Conservation (phyloP, 2,329 filamentous ascomycete species). For the Cladosporium austrohemisphaericum region DNA sequence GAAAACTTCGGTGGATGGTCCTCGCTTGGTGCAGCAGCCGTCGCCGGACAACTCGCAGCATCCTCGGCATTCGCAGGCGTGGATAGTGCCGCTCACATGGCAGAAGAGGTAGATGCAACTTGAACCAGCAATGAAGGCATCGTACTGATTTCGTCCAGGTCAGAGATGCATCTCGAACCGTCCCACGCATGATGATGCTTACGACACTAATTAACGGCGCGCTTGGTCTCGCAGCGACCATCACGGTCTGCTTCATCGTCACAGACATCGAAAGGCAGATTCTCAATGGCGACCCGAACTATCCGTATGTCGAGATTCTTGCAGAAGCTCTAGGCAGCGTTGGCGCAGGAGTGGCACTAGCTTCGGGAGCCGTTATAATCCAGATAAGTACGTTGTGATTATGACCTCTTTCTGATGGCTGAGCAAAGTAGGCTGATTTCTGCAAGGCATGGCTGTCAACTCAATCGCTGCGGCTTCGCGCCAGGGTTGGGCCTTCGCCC, state of each 20-base stretch:
- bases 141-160: constrained; percentile 8
- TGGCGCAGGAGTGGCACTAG: not conserved
- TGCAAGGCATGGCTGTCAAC: constrained; percentile 21
- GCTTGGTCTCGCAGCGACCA: constrained; percentile 22
- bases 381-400: not conserved
- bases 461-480: constrained; percentile 39
- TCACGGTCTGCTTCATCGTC: constrained; percentile 34
- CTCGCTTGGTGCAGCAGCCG: constrained; percentile 4
- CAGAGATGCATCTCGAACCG: constrained; percentile 14
- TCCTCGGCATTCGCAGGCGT: not conserved
- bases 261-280: constrained; percentile 28
- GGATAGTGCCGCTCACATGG: constrained; percentile 16
- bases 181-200: constrained; percentile 19
- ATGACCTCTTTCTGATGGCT: not conserved
- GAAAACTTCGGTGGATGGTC: constrained; percentile 16
- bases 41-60: constrained; percentile 10
- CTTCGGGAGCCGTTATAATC: not conserved
- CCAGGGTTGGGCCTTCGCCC: constrained; percentile 43
- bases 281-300: not conserved
- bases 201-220: constrained; percentile 18
- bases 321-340: not conserved
- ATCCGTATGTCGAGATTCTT: not conserved
- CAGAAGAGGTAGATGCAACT: constrained; percentile 21
- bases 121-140: no score
- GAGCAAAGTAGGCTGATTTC: not conserved